Percentiles rank a stretch among this genome's conserved stretches.
phyloP scores from a whole-genome alignment of 805 yeast genomes.

The Ogataea methylovora region DNA sequence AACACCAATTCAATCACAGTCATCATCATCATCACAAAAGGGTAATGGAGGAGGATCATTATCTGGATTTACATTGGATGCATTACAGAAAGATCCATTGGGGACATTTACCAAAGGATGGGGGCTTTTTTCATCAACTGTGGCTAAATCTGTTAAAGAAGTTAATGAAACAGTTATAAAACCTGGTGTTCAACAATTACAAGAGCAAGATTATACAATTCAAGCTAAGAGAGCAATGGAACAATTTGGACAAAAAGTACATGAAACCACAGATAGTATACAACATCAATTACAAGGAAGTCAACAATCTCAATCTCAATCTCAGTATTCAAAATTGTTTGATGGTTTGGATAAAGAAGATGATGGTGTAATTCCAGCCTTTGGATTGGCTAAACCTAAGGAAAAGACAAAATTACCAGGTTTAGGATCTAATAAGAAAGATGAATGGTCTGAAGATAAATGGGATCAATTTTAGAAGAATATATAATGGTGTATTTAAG shows the following conservation, averaged over 20 bases:
- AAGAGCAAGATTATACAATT: conserved; percentile 67
- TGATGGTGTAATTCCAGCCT: conserved; percentile 49
- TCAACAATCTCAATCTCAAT: conserved; percentile 18
- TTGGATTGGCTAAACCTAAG: conserved; percentile 54
- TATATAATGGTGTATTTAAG: too few species aligned
- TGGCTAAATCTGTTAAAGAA: conserved; percentile 74
- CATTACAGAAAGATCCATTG: conserved; percentile 74
- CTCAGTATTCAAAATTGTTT: conserved; percentile 46
- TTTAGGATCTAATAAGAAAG: conserved; percentile 29
- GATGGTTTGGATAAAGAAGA: conserved; percentile 38
- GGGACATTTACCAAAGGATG: conserved; percentile 92
- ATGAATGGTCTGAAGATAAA: conserved; percentile 38
- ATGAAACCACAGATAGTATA: conserved; percentile 76
- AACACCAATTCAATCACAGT: conserved; percentile 37
- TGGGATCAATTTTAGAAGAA: conserved; percentile 61
- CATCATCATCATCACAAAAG: conserved; percentile 24
- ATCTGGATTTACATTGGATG: conserved; percentile 55
- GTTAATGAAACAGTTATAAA: conserved; percentile 85
- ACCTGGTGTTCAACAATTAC: conserved; percentile 80
- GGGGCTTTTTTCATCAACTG: conserved; percentile 85
- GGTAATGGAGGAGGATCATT: conserved; percentile 34
- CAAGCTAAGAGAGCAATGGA: conserved; percentile 92
- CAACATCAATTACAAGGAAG: conserved; percentile 48
- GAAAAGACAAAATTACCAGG: conserved; percentile 53
- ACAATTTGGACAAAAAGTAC: conserved; percentile 92